These are phyloP conservation scores for Cyclotella choctawhatcheeana DNA, from an alignment of 108 stramenopile genomes.

Conservation along the genomic window DNA sequence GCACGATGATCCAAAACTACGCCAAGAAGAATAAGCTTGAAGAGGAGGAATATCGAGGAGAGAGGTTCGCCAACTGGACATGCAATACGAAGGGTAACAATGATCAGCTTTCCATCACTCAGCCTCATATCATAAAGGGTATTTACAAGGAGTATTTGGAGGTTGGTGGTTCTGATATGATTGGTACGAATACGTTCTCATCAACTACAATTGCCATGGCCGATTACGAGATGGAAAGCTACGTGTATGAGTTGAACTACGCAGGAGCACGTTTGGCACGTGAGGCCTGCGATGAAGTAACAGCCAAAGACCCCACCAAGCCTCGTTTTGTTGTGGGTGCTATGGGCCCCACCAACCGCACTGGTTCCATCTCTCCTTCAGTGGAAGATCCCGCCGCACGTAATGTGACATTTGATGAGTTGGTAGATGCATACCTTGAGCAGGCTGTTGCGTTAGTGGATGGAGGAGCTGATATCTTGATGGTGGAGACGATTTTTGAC, in stretches of 20 bases:
- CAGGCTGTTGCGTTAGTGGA: constrained; percentile 95
- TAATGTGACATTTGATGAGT: constrained; percentile 98
- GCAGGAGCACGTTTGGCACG: constrained; percentile 92
- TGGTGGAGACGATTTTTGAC: constrained; percentile 99
- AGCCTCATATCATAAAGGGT: constrained; percentile 94
- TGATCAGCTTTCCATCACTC: constrained; percentile 95
- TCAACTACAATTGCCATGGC: constrained; percentile 98
- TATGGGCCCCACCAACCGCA: constrained; percentile 98
- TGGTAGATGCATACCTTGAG: constrained; percentile 96
- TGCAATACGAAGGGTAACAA: constrained; percentile 98
- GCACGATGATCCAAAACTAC: constrained; percentile 99
- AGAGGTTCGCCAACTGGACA: constrained; percentile 93
- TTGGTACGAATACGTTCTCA: constrained; percentile 99
- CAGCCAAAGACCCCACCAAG: constrained; percentile 91
- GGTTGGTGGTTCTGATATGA: constrained; percentile 90
- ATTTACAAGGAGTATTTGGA: constrained; percentile 96
- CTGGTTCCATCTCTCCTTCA: constrained; percentile 95
- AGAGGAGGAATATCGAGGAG: constrained; percentile 97
- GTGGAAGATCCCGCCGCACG: constrained; percentile 95
- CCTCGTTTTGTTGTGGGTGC: constrained; percentile 98
- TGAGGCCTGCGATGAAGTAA: constrained; percentile 96
- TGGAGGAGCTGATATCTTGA: constrained; percentile 95
- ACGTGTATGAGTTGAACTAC: constrained; percentile 97
- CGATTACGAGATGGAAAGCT: constrained; percentile 97
- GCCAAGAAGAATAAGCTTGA: constrained; percentile 91